phyloP scores from a whole-genome alignment of 1,139 yeast genomes.

The Citeromyces hawaiiensis region DNA sequence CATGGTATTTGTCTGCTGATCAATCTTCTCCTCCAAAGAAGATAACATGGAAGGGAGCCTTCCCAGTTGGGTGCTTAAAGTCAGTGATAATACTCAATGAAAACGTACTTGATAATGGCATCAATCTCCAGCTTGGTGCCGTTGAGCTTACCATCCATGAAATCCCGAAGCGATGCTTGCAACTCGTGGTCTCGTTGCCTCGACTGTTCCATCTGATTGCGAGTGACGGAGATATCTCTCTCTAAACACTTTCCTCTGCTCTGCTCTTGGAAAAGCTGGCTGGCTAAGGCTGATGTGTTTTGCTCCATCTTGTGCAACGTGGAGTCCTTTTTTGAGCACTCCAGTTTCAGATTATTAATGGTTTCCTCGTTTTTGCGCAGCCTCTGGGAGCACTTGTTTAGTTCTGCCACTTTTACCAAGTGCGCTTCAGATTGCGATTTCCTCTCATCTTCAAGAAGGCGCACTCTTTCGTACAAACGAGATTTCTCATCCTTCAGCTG shows the following conservation, averaged over 20 bases:
- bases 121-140: background rate
- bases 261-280: background rate
- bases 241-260: background rate
- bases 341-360: background rate
- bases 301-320: background rate
- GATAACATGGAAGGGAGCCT: background rate
- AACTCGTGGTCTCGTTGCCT: background rate
- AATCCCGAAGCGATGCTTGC: background rate
- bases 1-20: background rate
- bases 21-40: background rate
- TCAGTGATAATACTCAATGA: background rate
- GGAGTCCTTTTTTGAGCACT: background rate
- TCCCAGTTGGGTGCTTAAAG: background rate
- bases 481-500: background rate
- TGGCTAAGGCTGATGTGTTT: background rate
- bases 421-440: background rate
- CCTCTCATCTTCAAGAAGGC: background rate
- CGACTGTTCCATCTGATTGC: background rate
- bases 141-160: background rate
- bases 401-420: background rate
- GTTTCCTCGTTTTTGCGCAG: background rate
- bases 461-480: background rate
- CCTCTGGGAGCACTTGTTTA: background rate
- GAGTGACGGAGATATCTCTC: background rate
- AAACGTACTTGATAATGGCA: background rate